Percentiles rank a stretch among this genome's conserved stretches.
These are phyloP conservation scores for Ensete glaucum DNA, from an alignment of 176 grass and related monocot genomes.

Conservation along the genomic window DNA sequence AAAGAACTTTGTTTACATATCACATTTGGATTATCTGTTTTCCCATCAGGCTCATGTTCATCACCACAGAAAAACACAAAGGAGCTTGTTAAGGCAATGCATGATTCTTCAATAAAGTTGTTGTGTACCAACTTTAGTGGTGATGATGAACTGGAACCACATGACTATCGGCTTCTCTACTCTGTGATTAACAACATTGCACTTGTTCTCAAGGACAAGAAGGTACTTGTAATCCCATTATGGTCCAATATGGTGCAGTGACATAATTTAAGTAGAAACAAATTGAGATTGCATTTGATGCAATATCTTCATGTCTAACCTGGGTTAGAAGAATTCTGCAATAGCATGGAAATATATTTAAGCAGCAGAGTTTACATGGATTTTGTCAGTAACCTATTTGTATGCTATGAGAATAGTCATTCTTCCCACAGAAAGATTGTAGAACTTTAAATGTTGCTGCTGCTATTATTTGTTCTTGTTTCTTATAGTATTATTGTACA, in stretches of 20 bases:
- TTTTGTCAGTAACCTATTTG: too few relatives aligned
- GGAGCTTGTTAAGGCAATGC: slow-evolving; percentile 5
- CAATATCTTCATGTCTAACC: background rate
- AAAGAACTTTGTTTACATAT: background rate
- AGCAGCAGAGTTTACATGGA: background rate
- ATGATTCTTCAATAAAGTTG: slow-evolving; percentile 1
- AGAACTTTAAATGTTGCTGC: too few relatives aligned
- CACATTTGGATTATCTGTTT: slow-evolving; percentile 2
- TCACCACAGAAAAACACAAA: background rate
- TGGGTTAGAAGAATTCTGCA: background rate
- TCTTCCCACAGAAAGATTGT: too few relatives aligned
- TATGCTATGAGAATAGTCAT: too few relatives aligned
- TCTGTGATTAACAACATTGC: slow-evolving; percentile 9
- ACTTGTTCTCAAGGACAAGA: slow-evolving; percentile 6
- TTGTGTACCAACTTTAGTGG: slow-evolving; percentile 7
- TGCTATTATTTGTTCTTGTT: too few relatives aligned
- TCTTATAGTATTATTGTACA: too few relatives aligned
- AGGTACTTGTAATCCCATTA: background rate
- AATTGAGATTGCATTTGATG: background rate
- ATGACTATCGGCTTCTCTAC: slow-evolving; percentile 2
- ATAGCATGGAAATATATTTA: background rate
- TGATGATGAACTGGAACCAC: slow-evolving; percentile 7
- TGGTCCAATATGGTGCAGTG: background rate
- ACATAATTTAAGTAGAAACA: background rate
- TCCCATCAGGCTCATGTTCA: background rate